Evolutionary conservation across 495 filamentous ascomycete species (phyloP).

Genomic region (Xylaria palmicola): DNA sequence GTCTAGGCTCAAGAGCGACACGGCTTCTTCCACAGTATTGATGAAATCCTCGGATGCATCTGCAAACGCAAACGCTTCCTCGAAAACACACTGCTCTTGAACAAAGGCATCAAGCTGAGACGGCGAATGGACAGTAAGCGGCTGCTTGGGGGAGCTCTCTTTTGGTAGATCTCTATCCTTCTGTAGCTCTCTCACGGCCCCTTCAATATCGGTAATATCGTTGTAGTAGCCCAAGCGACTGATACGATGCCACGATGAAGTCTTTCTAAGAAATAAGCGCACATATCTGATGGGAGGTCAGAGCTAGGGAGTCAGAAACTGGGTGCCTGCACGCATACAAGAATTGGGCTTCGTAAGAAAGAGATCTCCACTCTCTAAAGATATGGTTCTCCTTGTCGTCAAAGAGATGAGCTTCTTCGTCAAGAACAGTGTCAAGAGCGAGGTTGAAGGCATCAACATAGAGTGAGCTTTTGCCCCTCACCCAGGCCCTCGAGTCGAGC

Average conservation of each 20-base stretch:
- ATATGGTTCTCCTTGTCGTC: slow-evolving; percentile 73
- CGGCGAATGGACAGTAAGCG: not conserved
- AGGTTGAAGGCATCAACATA: slow-evolving; percentile 98
- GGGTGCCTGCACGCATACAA: slow-evolving; percentile 54
- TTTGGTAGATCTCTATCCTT: slow-evolving; percentile 17
- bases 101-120: not conserved
- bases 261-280: slow-evolving; percentile 90
- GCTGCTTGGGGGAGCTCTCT: not conserved
- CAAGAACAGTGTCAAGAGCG: slow-evolving; percentile 84
- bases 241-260: slow-evolving; percentile 89
- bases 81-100: slow-evolving; percentile 47
- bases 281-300: slow-evolving; percentile 61
- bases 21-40: slow-evolving; percentile 80
- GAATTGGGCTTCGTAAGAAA: slow-evolving; percentile 89
- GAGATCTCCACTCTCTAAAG: slow-evolving; percentile 69
- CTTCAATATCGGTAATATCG: slow-evolving; percentile 73
- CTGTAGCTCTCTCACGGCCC: slow-evolving; percentile 62
- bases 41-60: slow-evolving; percentile 72
- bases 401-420: slow-evolving; percentile 88
- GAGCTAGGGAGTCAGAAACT: slow-evolving; percentile 1
- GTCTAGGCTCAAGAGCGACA: slow-evolving; percentile 74
- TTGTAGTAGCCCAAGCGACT: slow-evolving; percentile 72
- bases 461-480: slow-evolving; percentile 69
- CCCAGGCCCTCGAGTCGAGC: slow-evolving; percentile 44
- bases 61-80: slow-evolving; percentile 67